Conservation (phyloP, 1,139 yeast genomes). For the Blastobotrys proliferans region DNA sequence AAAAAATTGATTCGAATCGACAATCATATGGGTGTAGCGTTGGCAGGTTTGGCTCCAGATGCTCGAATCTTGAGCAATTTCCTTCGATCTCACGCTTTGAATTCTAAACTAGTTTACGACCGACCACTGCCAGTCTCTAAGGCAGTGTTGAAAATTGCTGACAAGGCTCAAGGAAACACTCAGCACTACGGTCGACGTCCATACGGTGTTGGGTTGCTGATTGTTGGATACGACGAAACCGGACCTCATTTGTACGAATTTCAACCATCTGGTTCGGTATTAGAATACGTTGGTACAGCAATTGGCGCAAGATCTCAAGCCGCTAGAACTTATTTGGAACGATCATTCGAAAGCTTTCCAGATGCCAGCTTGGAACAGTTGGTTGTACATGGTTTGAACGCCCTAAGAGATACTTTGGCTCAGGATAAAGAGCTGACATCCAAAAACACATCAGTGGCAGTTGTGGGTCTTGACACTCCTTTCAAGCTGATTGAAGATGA, state of each 20-base stretch:
- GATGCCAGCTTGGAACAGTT: constrained; percentile 64
- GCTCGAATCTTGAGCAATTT: constrained; percentile 88
- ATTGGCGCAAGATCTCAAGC: constrained; percentile 99
- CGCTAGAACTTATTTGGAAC: constrained; percentile 90
- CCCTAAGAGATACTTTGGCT: constrained; percentile 87
- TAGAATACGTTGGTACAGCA: constrained; percentile 90
- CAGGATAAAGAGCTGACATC: constrained; percentile 88
- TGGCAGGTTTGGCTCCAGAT: constrained; percentile 98
- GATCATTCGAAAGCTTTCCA: constrained; percentile 67
- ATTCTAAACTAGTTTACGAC: constrained; percentile 78
- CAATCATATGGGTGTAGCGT: constrained; percentile 88
- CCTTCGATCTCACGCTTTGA: constrained; percentile 88
- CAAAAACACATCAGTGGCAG: constrained; percentile 83
- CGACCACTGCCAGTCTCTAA: constrained; percentile 82
- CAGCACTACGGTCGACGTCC: constrained; percentile 96
- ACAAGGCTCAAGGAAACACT: constrained; percentile 95
- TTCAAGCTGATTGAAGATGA: constrained; percentile 85
- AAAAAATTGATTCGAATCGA: constrained; percentile 89
- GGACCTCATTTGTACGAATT: constrained; percentile 95
- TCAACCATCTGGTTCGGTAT: constrained; percentile 90
- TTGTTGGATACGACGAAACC: constrained; percentile 89
- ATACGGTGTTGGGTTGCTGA: constrained; percentile 90
- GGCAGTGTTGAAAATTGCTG: constrained; percentile 85
- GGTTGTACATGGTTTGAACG: constrained; percentile 82
- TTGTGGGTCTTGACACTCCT: constrained; percentile 75